Percentiles rank a stretch among this genome's conserved stretches.
Conservation (phyloP, 1,284 basidiomycete species). For the Leccinum griseonigrum region DNA sequence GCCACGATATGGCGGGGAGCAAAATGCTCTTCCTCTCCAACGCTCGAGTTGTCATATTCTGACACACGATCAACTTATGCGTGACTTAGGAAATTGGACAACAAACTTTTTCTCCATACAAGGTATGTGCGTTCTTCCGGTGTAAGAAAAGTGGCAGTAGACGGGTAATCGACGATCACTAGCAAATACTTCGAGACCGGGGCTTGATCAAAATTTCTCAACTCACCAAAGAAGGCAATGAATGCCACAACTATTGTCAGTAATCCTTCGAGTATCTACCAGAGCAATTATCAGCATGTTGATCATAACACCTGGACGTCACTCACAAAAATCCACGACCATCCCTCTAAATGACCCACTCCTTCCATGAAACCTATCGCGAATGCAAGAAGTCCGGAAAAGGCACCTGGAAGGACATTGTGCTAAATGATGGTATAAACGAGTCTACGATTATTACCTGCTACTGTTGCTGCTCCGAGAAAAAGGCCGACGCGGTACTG, state of each 20-base stretch:
- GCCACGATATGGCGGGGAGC: conserved; percentile 43
- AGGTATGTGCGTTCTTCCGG: conserved; percentile 45
- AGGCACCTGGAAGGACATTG: conserved; percentile 32
- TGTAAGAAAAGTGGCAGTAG: conserved; percentile 47
- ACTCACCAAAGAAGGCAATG: conserved; percentile 31
- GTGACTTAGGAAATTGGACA: background rate
- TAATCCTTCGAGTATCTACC: conserved; percentile 43
- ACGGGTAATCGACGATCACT: conserved; percentile 51
- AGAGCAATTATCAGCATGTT: background rate
- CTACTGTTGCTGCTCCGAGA: conserved; percentile 34
- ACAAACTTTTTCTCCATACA: conserved; percentile 54
- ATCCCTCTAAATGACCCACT: conserved; percentile 26
- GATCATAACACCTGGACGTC: background rate
- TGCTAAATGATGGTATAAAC: background rate
- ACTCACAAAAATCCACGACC: conserved; percentile 41
- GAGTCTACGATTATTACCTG: conserved; percentile 13
- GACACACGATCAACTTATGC: background rate
- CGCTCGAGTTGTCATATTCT: conserved; percentile 58
- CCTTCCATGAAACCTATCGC: conserved; percentile 29
- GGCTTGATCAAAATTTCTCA: background rate
- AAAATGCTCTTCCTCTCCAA: conserved; percentile 49
- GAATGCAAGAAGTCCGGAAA: conserved; percentile 32
- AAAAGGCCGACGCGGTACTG: conserved; percentile 40
- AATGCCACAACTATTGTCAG: conserved; percentile 34
- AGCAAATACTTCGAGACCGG: background rate